Percentiles rank a stretch among this genome's conserved stretches.
Conservation (phyloP, 441 rosid genomes). For the Pelargonium citronellum region DNA sequence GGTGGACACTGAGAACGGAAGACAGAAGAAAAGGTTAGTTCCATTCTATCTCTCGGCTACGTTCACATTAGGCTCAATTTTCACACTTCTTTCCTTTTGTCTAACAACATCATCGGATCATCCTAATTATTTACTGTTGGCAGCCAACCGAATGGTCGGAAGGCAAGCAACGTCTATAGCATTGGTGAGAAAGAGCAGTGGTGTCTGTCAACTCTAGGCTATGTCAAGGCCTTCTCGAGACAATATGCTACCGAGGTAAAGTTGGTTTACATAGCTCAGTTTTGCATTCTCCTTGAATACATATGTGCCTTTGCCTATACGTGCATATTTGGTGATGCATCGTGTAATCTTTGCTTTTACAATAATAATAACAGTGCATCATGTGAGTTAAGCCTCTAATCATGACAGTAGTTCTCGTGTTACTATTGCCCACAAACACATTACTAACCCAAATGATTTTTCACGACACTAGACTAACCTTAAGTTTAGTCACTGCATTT, state of each 20-base stretch:
- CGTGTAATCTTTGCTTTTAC: not conserved
- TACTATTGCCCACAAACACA: not conserved
- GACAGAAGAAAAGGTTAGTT: slow-evolving; percentile 42
- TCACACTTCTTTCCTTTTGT: not conserved
- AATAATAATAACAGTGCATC: not conserved
- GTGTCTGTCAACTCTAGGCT: slow-evolving; percentile 90
- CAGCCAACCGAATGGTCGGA: slow-evolving; percentile 55
- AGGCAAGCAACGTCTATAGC: slow-evolving; percentile 27
- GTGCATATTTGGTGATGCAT: not conserved
- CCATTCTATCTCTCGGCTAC: not conserved
- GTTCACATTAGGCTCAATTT: not conserved
- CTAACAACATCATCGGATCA: not conserved
- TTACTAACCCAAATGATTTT: too few species aligned
- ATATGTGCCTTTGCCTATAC: not conserved
- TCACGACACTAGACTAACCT: too few species aligned
- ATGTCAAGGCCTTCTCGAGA: slow-evolving; percentile 83
- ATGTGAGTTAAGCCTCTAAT: not conserved
- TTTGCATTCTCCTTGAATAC: not conserved
- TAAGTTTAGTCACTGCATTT: too few species aligned
- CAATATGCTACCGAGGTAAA: slow-evolving; percentile 95
- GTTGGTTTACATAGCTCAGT: not conserved
- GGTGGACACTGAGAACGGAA: slow-evolving; percentile 65
- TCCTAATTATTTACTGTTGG: slow-evolving; percentile 13
- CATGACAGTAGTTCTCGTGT: not conserved
- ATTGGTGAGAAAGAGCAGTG: slow-evolving; percentile 85